Evolutionary conservation across 2,329 filamentous ascomycete species (phyloP).

Genomic region (Pseudomassariella vexata): DNA sequence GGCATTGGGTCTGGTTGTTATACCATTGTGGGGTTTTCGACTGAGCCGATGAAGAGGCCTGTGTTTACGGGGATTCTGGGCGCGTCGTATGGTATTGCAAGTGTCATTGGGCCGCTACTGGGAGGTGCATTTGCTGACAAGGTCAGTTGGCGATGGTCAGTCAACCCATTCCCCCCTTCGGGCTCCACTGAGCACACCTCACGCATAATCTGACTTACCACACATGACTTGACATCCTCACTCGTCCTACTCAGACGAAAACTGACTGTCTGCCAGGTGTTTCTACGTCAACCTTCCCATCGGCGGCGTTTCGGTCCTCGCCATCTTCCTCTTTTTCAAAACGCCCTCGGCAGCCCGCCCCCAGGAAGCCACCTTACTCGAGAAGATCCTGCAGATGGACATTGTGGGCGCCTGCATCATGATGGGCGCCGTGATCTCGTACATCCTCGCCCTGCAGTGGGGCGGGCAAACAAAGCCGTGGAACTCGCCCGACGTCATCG

Average conservation of each 20-base stretch:
- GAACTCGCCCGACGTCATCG: conserved; percentile 21
- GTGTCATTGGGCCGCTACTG: conserved; percentile 3
- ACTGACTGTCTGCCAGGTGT: no score
- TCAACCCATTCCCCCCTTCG: no score
- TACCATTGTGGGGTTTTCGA: conserved; percentile 6
- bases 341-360: no score
- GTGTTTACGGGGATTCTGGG: conserved; percentile 5
- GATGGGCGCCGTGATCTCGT: conserved; percentile 34
- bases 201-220: no score
- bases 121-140: conserved; percentile 4
- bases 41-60: conserved; percentile 6
- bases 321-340: conserved; percentile 6
- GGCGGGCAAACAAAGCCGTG: conserved; percentile 22
- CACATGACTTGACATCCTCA: no score
- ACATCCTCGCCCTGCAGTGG: conserved; percentile 33
- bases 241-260: no score
- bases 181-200: no score
- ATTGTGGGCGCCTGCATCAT: conserved; percentile 36
- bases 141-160: no score
- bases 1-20: conserved; percentile 6
- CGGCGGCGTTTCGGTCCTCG: conserved; percentile 4
- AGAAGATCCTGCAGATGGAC: conserved; percentile 36
- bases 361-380: conserved; percentile 1
- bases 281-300: conserved; percentile 14
- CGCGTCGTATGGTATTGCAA: conserved; percentile 3